Percentiles rank a stretch among this genome's conserved stretches.
phyloP scores from a whole-genome alignment of 208 protist genomes.

The Naegleria fowleri region DNA sequence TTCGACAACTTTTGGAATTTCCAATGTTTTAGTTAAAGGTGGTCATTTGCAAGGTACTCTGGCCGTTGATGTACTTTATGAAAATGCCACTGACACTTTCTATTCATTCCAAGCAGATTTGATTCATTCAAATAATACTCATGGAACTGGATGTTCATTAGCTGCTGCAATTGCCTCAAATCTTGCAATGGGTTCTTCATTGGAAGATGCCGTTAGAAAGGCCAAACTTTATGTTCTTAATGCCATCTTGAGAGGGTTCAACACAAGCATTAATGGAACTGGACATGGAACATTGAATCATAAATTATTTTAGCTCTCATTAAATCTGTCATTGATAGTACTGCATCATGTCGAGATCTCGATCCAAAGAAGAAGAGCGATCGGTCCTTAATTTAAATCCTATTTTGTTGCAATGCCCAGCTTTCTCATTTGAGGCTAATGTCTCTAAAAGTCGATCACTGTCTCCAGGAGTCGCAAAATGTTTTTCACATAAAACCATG shows the following conservation, averaged over 20 bases:
- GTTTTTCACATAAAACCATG: not conserved
- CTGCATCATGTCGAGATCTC: too few relatives aligned
- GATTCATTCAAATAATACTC: conserved; percentile 38
- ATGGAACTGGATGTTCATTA: conserved; percentile 45
- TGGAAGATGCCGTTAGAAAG: not conserved
- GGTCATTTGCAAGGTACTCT: conserved; percentile 35
- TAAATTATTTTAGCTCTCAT: not conserved
- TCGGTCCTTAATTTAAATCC: not conserved
- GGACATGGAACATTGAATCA: conserved; percentile 16
- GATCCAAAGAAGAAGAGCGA: not conserved
- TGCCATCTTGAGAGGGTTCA: not conserved
- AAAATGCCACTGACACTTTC: not conserved
- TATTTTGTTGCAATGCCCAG: not conserved
- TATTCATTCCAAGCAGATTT: conserved; percentile 24
- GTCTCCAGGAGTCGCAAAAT: not conserved
- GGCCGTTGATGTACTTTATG: conserved; percentile 37
- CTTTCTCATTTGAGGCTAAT: not conserved
- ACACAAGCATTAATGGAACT: not conserved
- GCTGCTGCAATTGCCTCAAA: conserved; percentile 37
- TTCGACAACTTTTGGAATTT: not conserved
- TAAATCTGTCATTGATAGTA: too few relatives aligned
- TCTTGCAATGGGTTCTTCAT: conserved; percentile 23
- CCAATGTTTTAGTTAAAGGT: conserved; percentile 44
- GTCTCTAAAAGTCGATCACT: not conserved
- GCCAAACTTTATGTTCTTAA: not conserved